phyloP scores from a whole-genome alignment of 108 stramenopile genomes.

The Epithemia pelagica region DNA sequence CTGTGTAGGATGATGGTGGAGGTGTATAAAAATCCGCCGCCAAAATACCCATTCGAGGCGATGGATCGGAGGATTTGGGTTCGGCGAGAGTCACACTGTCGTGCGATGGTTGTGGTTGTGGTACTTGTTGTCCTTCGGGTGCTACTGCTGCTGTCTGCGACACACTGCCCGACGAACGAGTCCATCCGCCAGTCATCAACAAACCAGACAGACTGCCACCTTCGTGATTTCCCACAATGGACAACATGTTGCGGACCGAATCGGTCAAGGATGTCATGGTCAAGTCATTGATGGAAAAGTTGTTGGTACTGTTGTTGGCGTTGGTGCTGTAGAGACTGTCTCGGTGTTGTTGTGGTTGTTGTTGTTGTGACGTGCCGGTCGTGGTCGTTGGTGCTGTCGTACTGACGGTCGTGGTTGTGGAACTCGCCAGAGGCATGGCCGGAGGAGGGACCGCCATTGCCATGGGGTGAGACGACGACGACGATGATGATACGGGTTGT shows the following conservation, averaged over 20 bases:
- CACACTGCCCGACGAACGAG: neutral
- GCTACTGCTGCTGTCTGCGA: neutral
- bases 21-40: neutral
- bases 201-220: neutral
- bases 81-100: too few relatives aligned
- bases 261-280: neutral
- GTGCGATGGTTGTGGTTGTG: neutral
- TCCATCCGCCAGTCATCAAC: neutral
- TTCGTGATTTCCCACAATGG: neutral
- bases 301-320: neutral
- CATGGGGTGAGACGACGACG: too few relatives aligned
- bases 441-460: too few relatives aligned
- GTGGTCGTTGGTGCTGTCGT: too few relatives aligned
- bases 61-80: neutral
- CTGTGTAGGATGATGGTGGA: too few relatives aligned
- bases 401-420: too few relatives aligned
- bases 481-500: too few relatives aligned
- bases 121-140: neutral
- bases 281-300: neutral
- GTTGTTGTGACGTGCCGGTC: neutral
- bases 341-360: too few relatives aligned
- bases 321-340: too few relatives aligned
- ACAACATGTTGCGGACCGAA: neutral
- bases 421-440: too few relatives aligned
- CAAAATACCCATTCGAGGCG: neutral